Evolutionary conservation across 345 rosid genomes (phyloP).

Genomic region (Draba incana): DNA sequence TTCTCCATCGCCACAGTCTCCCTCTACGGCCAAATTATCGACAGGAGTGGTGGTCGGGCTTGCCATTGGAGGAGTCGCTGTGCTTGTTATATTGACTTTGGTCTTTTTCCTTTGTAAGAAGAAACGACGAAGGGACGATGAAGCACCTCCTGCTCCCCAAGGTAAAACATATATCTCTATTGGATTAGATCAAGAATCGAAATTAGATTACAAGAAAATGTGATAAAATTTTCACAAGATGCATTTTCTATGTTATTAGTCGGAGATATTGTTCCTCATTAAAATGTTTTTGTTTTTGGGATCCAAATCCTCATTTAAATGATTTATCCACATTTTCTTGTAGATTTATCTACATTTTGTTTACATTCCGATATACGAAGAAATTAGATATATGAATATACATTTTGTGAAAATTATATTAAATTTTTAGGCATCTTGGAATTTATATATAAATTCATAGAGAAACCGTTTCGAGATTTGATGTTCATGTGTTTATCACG

Average conservation of each 20-base stretch:
- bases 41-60: constrained; percentile 63
- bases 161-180: constrained; percentile 20
- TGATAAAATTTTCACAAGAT: too few relatives aligned
- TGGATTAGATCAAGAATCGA: not conserved
- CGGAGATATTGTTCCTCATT: too few relatives aligned
- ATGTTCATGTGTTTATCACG: constrained; percentile 37
- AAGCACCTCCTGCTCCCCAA: constrained; percentile 37
- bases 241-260: too few relatives aligned
- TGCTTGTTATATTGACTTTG: constrained; percentile 48
- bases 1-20: constrained; percentile 30
- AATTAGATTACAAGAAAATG: too few relatives aligned
- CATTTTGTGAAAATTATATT: not conserved
- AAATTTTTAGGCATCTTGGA: not conserved
- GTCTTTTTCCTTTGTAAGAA: constrained; percentile 56
- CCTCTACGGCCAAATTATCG: constrained; percentile 34
- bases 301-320: not conserved
- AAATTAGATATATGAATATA: constrained; percentile 1
- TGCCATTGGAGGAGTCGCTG: constrained; percentile 59
- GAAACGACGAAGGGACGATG: constrained; percentile 54
- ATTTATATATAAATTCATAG: not conserved
- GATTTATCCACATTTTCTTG: constrained; percentile 20
- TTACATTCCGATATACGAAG: not conserved
- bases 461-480: not conserved
- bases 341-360: constrained; percentile 8
- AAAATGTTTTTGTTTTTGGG: too few relatives aligned